Evolutionary conservation across 306 rosid species (phyloP).

Genomic region (Begonia fuchsioides): DNA sequence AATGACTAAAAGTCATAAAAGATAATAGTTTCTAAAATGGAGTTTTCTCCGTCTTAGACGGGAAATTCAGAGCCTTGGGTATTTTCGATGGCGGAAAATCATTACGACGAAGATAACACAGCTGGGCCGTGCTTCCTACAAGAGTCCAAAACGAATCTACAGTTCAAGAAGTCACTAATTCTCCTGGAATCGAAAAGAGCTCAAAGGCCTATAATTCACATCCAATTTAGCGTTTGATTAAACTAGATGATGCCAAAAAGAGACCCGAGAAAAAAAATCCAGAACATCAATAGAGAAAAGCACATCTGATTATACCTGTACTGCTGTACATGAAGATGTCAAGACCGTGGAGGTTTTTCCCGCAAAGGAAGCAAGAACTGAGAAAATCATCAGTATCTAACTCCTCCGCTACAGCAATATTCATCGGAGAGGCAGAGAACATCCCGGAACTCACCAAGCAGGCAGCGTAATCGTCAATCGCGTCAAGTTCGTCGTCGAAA

Average conservation of each 20-base stretch:
- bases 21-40: not conserved
- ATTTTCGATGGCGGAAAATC: no score
- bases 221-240: no score
- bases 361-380: slow-evolving; percentile 44
- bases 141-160: no score
- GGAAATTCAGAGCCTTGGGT: no score
- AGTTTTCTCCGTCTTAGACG: no score
- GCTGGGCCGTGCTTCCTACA: no score
- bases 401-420: slow-evolving; percentile 22
- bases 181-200: no score
- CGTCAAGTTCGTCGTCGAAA: slow-evolving; percentile 23
- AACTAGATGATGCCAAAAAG: no score
- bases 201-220: no score
- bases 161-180: no score
- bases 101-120: no score
- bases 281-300: not conserved
- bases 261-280: no score
- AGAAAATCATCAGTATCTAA: slow-evolving; percentile 34
- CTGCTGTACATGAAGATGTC: slow-evolving; percentile 85
- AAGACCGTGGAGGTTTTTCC: slow-evolving; percentile 47
- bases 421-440: slow-evolving; percentile 45
- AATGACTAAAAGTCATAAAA: slow-evolving; percentile 3
- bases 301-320: slow-evolving; percentile 34
- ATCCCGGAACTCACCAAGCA: slow-evolving; percentile 19
- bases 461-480: slow-evolving; percentile 5